Conservation (phyloP, 2,329 filamentous ascomycete genomes). For the Stemphylium lycopersici region DNA sequence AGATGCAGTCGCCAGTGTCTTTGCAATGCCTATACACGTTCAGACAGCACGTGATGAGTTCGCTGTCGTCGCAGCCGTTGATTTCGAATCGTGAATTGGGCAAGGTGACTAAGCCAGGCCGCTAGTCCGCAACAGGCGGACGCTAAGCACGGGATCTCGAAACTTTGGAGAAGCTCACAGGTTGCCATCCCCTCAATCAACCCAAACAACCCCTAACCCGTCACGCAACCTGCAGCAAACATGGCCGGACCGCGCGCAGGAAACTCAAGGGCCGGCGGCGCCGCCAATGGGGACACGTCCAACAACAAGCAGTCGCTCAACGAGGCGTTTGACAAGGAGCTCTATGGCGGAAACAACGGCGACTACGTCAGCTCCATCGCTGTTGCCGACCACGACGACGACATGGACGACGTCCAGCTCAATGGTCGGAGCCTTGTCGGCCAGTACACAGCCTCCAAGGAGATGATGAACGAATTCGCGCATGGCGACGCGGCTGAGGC, state of each 20-base stretch:
- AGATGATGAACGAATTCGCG: slow-evolving; percentile 94
- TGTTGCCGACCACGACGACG: slow-evolving; percentile 76
- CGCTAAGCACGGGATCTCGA: slow-evolving; percentile 18
- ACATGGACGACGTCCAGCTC: slow-evolving; percentile 72
- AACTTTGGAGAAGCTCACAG: slow-evolving; percentile 20
- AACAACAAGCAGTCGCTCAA: slow-evolving; percentile 91
- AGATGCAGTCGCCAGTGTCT: not conserved
- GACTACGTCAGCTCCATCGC: slow-evolving; percentile 93
- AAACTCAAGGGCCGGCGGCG: slow-evolving; percentile 81
- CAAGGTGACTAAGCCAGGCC: slow-evolving; percentile 6
- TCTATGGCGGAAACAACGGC: slow-evolving; percentile 75
- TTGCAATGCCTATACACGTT: not conserved
- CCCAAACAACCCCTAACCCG: slow-evolving; percentile 14
- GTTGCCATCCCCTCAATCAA: slow-evolving; percentile 19
- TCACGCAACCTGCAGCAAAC: slow-evolving; percentile 35
- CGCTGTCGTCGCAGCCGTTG: not conserved
- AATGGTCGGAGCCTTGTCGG: slow-evolving; percentile 79
- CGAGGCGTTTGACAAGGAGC: slow-evolving; percentile 83
- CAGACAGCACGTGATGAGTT: not conserved
- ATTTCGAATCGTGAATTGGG: not conserved
- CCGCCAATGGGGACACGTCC: slow-evolving; percentile 76
- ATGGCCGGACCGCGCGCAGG: slow-evolving; percentile 46
- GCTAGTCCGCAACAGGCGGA: slow-evolving; percentile 14
- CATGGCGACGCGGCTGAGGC: slow-evolving; percentile 90
- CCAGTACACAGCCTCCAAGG: slow-evolving; percentile 91